Evolutionary conservation across 257 asterid species (phyloP).

Genomic region (Fraxinus americana): DNA sequence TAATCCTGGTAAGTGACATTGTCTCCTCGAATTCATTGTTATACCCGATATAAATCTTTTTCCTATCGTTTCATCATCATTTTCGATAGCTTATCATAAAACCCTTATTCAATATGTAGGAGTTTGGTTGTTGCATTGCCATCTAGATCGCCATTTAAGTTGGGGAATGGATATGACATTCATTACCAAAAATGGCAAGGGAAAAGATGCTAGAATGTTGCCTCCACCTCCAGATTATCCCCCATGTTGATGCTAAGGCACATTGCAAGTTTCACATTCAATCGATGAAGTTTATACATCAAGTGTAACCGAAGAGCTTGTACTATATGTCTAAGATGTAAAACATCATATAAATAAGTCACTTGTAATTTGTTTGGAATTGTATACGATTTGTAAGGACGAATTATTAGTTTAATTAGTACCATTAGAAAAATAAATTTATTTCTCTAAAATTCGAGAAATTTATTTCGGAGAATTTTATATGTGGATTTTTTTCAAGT

Average conservation of each 20-base stretch:
- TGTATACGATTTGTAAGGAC: neutral
- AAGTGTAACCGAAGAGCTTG: neutral
- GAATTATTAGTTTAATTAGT: neutral
- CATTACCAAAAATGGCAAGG: conserved; percentile 44
- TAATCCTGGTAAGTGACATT: conserved; percentile 57
- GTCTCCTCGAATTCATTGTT: neutral
- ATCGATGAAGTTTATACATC: neutral
- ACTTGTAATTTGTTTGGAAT: neutral
- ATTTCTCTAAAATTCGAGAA: neutral
- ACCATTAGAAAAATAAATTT: neutral
- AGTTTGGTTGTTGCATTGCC: conserved; percentile 70
- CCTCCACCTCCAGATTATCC: conserved; percentile 58
- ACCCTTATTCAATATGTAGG: conserved; percentile 30
- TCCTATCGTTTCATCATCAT: neutral
- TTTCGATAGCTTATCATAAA: neutral
- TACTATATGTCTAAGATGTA: neutral
- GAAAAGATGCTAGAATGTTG: conserved; percentile 29
- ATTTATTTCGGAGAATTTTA: neutral
- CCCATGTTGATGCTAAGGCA: conserved; percentile 25
- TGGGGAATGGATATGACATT: conserved; percentile 69
- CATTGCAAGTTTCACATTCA: neutral
- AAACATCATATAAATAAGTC: neutral
- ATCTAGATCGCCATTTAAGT: conserved; percentile 46
- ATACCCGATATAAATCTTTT: neutral
- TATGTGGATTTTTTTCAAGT: neutral